A percentile compares a stretch with the other conserved stretches of the same genome.
Evolutionary conservation across 768 basidiomycete species (phyloP).

Genomic region (Boletus huronensis): DNA sequence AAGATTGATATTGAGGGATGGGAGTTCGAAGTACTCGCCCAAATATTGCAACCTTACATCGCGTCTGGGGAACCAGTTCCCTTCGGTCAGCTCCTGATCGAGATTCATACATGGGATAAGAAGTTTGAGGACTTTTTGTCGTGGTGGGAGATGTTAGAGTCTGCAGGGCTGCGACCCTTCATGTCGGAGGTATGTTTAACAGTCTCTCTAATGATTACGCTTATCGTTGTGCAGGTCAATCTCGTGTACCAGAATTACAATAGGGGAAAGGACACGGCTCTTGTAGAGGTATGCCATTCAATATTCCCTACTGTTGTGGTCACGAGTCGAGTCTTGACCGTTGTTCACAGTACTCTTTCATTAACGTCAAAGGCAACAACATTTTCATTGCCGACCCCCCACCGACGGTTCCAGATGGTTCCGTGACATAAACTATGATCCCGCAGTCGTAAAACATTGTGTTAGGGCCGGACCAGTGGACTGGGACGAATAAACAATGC

Average conservation of each 20-base stretch:
- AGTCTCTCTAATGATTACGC: not conserved
- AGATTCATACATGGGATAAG: slow-evolving; percentile 41
- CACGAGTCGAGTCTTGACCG: not conserved
- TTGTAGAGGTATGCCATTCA: slow-evolving; percentile 42
- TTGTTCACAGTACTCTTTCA: slow-evolving; percentile 46
- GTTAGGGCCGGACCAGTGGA: not conserved
- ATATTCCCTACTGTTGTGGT: not conserved
- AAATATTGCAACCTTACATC: slow-evolving; percentile 38
- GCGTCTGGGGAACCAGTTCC: slow-evolving; percentile 38
- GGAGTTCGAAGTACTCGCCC: slow-evolving; percentile 43
- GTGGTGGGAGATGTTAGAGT: slow-evolving; percentile 48
- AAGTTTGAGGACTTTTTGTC: slow-evolving; percentile 35
- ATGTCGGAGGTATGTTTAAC: slow-evolving; percentile 37
- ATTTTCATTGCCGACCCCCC: slow-evolving; percentile 38
- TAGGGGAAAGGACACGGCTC: slow-evolving; percentile 40
- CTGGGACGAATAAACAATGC: slow-evolving; percentile 7
- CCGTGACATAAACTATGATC: slow-evolving; percentile 14
- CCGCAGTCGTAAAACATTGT: not conserved
- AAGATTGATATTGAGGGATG: slow-evolving; percentile 49
- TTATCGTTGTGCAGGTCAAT: slow-evolving; percentile 42
- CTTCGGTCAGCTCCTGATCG: slow-evolving; percentile 47
- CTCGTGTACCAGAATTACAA: slow-evolving; percentile 59
- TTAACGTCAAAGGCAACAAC: slow-evolving; percentile 50
- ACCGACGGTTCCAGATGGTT: not conserved
- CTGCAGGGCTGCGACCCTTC: slow-evolving; percentile 45